Percentiles rank a stretch among this genome's conserved stretches.
Evolutionary conservation across 345 rosid genomes (phyloP).

Genomic region (Rhizophora apiculata): DNA sequence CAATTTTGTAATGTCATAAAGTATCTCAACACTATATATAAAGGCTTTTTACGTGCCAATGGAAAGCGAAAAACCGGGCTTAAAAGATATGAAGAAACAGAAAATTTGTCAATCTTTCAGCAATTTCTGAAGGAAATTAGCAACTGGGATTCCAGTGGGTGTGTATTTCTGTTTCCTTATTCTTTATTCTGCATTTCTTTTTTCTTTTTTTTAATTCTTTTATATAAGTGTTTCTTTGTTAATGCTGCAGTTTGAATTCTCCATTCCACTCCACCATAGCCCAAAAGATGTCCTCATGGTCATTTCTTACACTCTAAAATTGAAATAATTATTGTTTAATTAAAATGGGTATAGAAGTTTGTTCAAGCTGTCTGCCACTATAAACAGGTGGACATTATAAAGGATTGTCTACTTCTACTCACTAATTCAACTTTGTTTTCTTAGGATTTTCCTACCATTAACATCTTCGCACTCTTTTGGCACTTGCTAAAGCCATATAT

Average conservation of each 20-base stretch:
- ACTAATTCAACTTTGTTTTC: too few relatives aligned
- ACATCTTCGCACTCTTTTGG: too few relatives aligned
- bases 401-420: background rate
- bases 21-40: too few relatives aligned
- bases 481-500: too few relatives aligned
- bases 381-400: too few relatives aligned
- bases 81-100: background rate
- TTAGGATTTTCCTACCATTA: too few relatives aligned
- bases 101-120: background rate
- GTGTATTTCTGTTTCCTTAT: background rate
- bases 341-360: background rate
- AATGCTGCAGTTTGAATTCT: background rate
- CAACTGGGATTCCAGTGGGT: constrained; percentile 12
- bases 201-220: background rate
- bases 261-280: too few relatives aligned
- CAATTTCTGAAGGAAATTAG: constrained; percentile 6
- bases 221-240: background rate
- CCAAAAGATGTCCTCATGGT: too few relatives aligned
- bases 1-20: background rate
- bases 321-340: too few relatives aligned
- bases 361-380: background rate
- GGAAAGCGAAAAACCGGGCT: background rate
- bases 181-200: background rate
- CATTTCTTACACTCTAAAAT: too few relatives aligned
- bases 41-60: background rate